Base-by-base conservation (phyloP, 345 rosid species). In the Aquilaria sinensis region DNA sequence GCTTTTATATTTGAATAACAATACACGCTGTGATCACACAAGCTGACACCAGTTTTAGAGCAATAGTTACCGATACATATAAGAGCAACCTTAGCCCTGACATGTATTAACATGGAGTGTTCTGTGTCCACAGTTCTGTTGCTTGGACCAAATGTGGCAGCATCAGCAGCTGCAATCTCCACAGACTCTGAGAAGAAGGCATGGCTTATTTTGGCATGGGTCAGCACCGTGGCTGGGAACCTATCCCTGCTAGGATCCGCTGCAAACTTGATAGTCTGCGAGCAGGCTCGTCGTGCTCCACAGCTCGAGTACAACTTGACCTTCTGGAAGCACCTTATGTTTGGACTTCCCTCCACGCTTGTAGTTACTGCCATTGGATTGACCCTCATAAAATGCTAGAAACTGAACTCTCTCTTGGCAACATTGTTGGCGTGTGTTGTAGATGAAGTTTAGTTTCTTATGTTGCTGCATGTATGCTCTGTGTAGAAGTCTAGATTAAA, bases 171-270 rank as follows among this genome's bases (percentile, higher is more conserved):
- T 10, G 72, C 70, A 0, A 66, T 81, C 13, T 81, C 90, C 0
- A 30, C 73, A 0, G 74, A 67, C 0, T 80, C 80, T 12, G 91
- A 76, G 85, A 92, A 84, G 74, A 92, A 83, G 77, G 87, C 91
- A 6, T 92, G 96, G 98, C 77, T 92, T 23, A 61, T 86, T 46
- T 69, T 92, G 64, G 91, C 96, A 5, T 87, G 98, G 96, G 98
- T 79, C 57, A 87, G 98, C 73, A 81, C 96, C 0, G 79, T 89
- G 16, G 91, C 93, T 0, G 96, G 96, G 12, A 92, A 92, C 81
- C 74, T 92, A 43, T 83, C 98, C 0, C 75, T 89, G 46, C 58
- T 89, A 14, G 98, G 98, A 3, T 89, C 96, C 3, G 96, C 96
- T 0, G 92, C 95, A 11, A 92, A 89, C 72, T 69, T 92, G 80